Evolutionary conservation across 1,139 yeast species (phyloP).

Genomic region (Entelexis paramagnoliae): DNA sequence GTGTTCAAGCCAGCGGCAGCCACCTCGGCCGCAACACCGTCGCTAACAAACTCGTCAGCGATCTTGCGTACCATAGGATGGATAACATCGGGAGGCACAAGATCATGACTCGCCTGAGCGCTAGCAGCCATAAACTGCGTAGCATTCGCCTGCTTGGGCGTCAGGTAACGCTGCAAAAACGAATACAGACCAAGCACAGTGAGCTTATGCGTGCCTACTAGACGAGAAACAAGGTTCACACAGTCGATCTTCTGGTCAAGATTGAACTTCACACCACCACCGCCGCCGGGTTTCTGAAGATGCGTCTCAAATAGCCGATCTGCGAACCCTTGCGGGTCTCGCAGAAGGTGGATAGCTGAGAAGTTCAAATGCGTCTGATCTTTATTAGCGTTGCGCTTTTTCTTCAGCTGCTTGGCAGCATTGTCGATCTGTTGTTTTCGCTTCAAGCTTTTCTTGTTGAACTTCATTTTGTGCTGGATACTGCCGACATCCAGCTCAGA

Average conservation of each 20-base stretch:
- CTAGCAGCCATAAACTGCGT: slow-evolving; percentile 94
- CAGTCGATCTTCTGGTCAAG: slow-evolving; percentile 82
- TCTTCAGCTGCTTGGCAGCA: slow-evolving; percentile 59
- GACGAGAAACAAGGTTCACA: slow-evolving; percentile 74
- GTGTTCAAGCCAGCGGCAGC: slow-evolving; percentile 97
- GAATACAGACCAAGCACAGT: slow-evolving; percentile 84
- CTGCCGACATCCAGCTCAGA: slow-evolving; percentile 42
- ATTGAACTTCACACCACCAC: slow-evolving; percentile 42
- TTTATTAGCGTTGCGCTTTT: slow-evolving; percentile 40
- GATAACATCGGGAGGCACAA: slow-evolving; percentile 90
- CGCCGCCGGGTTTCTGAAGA: slow-evolving; percentile 36
- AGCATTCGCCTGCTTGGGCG: slow-evolving; percentile 89
- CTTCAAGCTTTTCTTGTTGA: slow-evolving; percentile 73
- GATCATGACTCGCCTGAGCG: slow-evolving; percentile 93
- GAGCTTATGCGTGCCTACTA: slow-evolving; percentile 89
- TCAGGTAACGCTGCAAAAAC: slow-evolving; percentile 73
- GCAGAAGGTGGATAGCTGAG: slow-evolving; percentile 81
- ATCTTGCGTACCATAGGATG: slow-evolving; percentile 72
- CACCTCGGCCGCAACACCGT: slow-evolving; percentile 95
- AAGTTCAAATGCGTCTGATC: slow-evolving; percentile 71
- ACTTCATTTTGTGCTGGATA: slow-evolving; percentile 66
- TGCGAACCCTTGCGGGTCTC: slow-evolving; percentile 98
- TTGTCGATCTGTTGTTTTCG: slow-evolving; percentile 66
- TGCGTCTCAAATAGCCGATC: slow-evolving; percentile 67
- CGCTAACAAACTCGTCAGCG: slow-evolving; percentile 95